Evolutionary conservation across 2,329 filamentous ascomycete genomes (phyloP).

Genomic region (Mollisiaceae sp.): DNA sequence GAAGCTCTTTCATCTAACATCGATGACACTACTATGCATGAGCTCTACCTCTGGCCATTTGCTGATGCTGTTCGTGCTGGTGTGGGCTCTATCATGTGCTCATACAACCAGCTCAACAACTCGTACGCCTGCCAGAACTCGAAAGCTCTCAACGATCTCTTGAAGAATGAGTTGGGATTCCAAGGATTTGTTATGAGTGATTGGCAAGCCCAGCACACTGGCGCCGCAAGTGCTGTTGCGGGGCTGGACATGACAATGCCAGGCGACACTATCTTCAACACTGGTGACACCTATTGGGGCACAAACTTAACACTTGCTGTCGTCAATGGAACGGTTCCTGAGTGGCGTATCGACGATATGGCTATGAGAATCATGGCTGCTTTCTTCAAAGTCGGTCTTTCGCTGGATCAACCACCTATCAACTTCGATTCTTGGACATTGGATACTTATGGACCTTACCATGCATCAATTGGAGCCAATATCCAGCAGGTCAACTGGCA

Average conservation of each 20-base stretch:
- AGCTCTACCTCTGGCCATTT: conserved; percentile 66
- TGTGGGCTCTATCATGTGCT: conserved; percentile 83
- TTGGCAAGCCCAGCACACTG: conserved; percentile 77
- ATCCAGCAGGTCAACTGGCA: conserved; percentile 77
- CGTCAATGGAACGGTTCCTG: conserved; percentile 85
- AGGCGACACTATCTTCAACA: conserved; percentile 79
- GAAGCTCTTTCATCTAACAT: conserved; percentile 62
- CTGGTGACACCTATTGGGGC: conserved; percentile 71
- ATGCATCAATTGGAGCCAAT: conserved; percentile 65
- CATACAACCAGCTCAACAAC: conserved; percentile 83
- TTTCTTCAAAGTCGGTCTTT: conserved; percentile 69
- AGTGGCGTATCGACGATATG: conserved; percentile 91
- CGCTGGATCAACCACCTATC: conserved; percentile 54
- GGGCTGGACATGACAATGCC: conserved; percentile 91
- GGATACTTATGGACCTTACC: conserved; percentile 73
- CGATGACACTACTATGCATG: conserved; percentile 65
- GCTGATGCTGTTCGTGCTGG: conserved; percentile 69
- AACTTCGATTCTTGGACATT: conserved; percentile 91
- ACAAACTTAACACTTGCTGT: conserved; percentile 86
- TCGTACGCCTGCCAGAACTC: conserved; percentile 82
- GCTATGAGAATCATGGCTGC: conserved; percentile 79
- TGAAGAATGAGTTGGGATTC: conserved; percentile 82
- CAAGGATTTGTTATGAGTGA: conserved; percentile 83
- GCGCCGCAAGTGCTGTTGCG: conserved; percentile 68
- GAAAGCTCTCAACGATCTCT: conserved; percentile 72